phyloP scores from a whole-genome alignment of 345 rosid genomes.

The Populus nigra region DNA sequence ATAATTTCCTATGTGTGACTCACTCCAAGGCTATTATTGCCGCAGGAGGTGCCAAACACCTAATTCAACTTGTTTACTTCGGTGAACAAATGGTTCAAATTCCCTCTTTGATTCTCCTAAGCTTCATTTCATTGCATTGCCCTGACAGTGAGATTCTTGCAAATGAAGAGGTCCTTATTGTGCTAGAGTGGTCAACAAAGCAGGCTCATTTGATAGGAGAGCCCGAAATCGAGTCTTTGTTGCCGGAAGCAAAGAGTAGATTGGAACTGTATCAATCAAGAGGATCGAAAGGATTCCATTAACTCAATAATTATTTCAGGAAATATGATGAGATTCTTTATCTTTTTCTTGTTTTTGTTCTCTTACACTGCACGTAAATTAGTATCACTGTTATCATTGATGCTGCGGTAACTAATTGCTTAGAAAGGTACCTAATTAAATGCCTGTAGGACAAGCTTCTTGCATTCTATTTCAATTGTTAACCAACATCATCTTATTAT shows the following conservation, averaged over 20 bases:
- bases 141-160: slow-evolving; percentile 34
- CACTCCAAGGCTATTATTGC: slow-evolving; percentile 27
- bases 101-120: slow-evolving; percentile 22
- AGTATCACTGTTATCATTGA: neutral
- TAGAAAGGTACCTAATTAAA: neutral
- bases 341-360: neutral
- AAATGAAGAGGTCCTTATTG: slow-evolving; percentile 29
- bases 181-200: slow-evolving; percentile 29
- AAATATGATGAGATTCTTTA: neutral
- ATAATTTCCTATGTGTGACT: slow-evolving; percentile 26
- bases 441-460: neutral
- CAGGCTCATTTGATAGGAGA: slow-evolving; percentile 20
- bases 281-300: slow-evolving; percentile 32
- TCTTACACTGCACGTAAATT: neutral
- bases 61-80: slow-evolving; percentile 30
- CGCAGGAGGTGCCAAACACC: slow-evolving; percentile 31
- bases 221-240: slow-evolving; percentile 10
- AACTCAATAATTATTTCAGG: neutral
- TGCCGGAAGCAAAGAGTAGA: slow-evolving; percentile 30
- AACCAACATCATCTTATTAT: neutral
- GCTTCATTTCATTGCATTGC: slow-evolving; percentile 28
- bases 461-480: neutral
- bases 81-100: slow-evolving; percentile 31
- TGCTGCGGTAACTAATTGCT: neutral
- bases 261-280: slow-evolving; percentile 36